Evolutionary conservation across 1,284 basidiomycete species (phyloP), one percentile per base, ranked within the genome.

Genomic region (Fomitopsis schrenkii): DNA sequence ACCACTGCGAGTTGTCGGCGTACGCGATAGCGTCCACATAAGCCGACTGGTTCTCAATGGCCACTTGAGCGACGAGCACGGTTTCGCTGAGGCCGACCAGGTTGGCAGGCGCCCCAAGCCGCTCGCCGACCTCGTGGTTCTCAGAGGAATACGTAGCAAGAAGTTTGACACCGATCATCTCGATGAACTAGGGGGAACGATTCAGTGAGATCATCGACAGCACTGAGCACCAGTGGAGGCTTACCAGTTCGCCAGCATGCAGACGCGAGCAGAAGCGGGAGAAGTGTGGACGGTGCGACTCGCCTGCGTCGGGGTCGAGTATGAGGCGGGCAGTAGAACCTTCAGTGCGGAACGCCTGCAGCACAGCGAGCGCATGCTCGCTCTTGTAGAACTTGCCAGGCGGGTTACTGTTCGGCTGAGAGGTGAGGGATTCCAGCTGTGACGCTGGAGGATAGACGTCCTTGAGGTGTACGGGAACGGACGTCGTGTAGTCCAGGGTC

Each of bases 371-470:
- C 0, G 68, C 69, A 50, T 64, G 19, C 19, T 69, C 38, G n/a
- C 63, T 67, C 55, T 69, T 71, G 63, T 74, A 74, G 59, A 74
- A 74, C 56, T 72, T 72, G 3, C 71, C 72, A 0, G 70, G 65
- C 1, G 67, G 64, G 2, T 61, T 62, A 1, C n/a, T 54, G 6
- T 54, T 55, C 5, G 60, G 36, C n/a, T 63, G 60, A 4, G 56
- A 58, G 36, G 64, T 59, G 26, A 71, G 62, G 5, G 55, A 55
- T 38, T 67, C 67, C 15, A 67, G 46, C 42, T 61, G 63, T 8
- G 62, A 46, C 22, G 52, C 52, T 0, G 66, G 54, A 6, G 70
- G 65, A 30, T 68, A 64, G 5, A 68, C 60, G 40, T 74, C 71
- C 35, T 67, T 64, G 10, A 74, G 60, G 2, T 60, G 30, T 0